Conservation (phyloP, 352 stramenopile genomes). For the Globisporangium heterothallicum region DNA sequence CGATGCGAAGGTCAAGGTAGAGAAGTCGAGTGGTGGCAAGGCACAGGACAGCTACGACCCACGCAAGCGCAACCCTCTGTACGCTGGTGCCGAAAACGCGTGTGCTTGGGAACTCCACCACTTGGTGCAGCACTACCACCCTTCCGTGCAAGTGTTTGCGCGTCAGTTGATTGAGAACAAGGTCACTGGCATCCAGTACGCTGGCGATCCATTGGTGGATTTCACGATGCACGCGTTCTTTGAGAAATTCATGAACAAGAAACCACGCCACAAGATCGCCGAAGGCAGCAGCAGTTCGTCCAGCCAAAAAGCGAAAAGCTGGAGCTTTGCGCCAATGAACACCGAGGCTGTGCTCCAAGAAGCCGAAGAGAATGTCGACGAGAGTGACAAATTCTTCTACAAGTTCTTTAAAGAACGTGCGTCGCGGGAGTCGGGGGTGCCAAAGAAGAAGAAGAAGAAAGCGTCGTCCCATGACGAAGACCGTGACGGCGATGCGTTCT, state of each 20-base stretch:
- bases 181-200: slow-evolving; percentile 83
- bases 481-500: slow-evolving; percentile 46
- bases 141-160: slow-evolving; percentile 92
- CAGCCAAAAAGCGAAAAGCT: slow-evolving; percentile 42
- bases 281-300: slow-evolving; percentile 3
- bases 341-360: slow-evolving; percentile 62
- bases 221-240: slow-evolving; percentile 97
- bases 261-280: slow-evolving; percentile 74
- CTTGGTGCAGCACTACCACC: slow-evolving; percentile 94
- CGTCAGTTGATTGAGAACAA: slow-evolving; percentile 69
- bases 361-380: slow-evolving; percentile 56
- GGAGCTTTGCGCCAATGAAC: slow-evolving; percentile 67
- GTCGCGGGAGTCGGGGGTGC: slow-evolving; percentile 30
- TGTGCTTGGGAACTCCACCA: slow-evolving; percentile 93
- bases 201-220: slow-evolving; percentile 94
- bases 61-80: slow-evolving; percentile 86
- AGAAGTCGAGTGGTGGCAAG: slow-evolving; percentile 8
- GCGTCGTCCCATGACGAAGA: slow-evolving; percentile 28
- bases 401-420: slow-evolving; percentile 90
- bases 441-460: slow-evolving; percentile 35
- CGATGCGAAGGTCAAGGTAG: slow-evolving; percentile 1
- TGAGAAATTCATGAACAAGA: slow-evolving; percentile 99
- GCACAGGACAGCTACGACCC: slow-evolving; percentile 62
- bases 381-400: slow-evolving; percentile 91
- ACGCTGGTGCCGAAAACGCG: slow-evolving; percentile 54